A percentile compares a stretch with the other conserved stretches of the same genome.
Evolutionary conservation across 768 basidiomycete genomes (phyloP).

Genomic region (Pilatotrama ljubarskyi): DNA sequence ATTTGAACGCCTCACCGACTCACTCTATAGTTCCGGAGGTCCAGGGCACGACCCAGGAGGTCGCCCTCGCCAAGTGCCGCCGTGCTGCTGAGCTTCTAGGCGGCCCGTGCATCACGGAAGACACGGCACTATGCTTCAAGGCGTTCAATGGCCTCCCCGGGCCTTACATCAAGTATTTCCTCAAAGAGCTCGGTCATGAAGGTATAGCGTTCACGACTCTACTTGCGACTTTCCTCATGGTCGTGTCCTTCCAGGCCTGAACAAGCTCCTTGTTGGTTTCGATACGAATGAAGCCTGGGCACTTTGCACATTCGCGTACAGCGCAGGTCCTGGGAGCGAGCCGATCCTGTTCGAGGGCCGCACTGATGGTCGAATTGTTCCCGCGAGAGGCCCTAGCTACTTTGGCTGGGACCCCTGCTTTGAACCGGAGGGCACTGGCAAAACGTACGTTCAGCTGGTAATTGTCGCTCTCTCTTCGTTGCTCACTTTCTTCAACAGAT

Average conservation of each 20-base stretch:
- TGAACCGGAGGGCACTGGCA: slow-evolving; percentile 69
- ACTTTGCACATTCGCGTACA: slow-evolving; percentile 95
- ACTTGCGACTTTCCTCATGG: background rate
- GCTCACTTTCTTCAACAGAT: too few species aligned
- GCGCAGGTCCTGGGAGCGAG: slow-evolving; percentile 75
- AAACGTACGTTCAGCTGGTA: slow-evolving; percentile 57
- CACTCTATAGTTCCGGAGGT: slow-evolving; percentile 77
- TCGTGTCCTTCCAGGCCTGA: slow-evolving; percentile 56
- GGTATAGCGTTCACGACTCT: slow-evolving; percentile 44
- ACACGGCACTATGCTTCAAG: slow-evolving; percentile 90
- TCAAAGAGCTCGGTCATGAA: slow-evolving; percentile 79
- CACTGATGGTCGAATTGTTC: slow-evolving; percentile 89
- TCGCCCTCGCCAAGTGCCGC: slow-evolving; percentile 84
- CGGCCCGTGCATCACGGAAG: slow-evolving; percentile 76
- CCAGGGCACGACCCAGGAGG: slow-evolving; percentile 90
- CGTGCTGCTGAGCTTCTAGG: slow-evolving; percentile 79
- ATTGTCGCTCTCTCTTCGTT: too few species aligned
- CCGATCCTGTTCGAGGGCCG: slow-evolving; percentile 85
- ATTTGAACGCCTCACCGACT: background rate
- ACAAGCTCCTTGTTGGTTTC: slow-evolving; percentile 79
- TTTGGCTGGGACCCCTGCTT: slow-evolving; percentile 96
- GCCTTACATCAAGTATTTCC: slow-evolving; percentile 95
- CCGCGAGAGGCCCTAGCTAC: slow-evolving; percentile 68
- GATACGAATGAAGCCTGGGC: slow-evolving; percentile 79
- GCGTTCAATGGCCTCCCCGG: slow-evolving; percentile 92